Evolutionary conservation across 2,329 filamentous ascomycete genomes (phyloP).

Genomic region (Aspergillus pseudonomiae): DNA sequence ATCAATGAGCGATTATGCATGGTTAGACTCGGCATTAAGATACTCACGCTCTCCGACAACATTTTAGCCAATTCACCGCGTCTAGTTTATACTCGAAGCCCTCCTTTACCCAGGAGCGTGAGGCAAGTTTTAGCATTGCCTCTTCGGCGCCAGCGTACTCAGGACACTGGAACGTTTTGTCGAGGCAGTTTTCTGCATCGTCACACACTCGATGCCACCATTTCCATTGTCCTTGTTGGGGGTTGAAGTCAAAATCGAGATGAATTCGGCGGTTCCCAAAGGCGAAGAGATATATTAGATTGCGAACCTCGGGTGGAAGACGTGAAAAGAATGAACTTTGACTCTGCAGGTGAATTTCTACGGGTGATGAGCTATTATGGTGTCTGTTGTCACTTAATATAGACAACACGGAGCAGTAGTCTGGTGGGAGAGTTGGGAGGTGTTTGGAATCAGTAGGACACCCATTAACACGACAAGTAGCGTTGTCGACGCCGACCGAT

Average conservation of each 20-base stretch:
- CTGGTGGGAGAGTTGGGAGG: slow-evolving; percentile 7
- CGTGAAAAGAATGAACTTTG: slow-evolving; percentile 12
- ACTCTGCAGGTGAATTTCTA: not conserved
- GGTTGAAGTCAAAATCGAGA: slow-evolving; percentile 11
- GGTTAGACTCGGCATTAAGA: no score
- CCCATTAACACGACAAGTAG: slow-evolving; percentile 6
- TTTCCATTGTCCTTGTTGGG: not conserved
- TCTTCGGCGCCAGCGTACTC: slow-evolving; percentile 14
- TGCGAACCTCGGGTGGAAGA: slow-evolving; percentile 10
- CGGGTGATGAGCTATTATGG: not conserved
- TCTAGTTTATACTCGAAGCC: slow-evolving; percentile 15
- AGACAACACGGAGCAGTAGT: not conserved
- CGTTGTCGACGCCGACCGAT: slow-evolving; percentile 4
- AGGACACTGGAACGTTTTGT: slow-evolving; percentile 11
- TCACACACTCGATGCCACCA: slow-evolving; percentile 19
- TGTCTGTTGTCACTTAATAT: not conserved
- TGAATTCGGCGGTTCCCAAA: slow-evolving; percentile 14
- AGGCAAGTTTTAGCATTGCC: slow-evolving; percentile 11
- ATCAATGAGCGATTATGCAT: not conserved
- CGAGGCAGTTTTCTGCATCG: slow-evolving; percentile 8
- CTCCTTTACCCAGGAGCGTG: slow-evolving; percentile 9
- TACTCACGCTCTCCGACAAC: slow-evolving; percentile 11
- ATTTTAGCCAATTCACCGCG: slow-evolving; percentile 12
- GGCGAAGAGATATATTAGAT: slow-evolving; percentile 7
- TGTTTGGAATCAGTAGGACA: not conserved